Conservation (phyloP, 176 grass and related monocot species). For the Puya raimondii region DNA sequence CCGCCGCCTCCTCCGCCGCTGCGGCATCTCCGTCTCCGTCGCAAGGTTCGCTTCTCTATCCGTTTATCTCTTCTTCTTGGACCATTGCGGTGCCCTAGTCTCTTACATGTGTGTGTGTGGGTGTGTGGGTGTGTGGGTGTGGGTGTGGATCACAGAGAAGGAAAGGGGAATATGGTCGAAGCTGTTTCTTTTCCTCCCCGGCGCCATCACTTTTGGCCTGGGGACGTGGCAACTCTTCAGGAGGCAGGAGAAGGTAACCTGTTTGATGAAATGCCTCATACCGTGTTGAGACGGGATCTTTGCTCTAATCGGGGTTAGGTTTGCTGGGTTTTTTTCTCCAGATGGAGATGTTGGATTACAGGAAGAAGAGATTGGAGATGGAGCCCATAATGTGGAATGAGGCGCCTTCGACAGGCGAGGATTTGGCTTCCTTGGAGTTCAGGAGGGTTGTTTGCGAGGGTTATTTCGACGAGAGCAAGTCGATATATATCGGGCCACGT, state of each 20-base stretch:
- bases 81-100: not conserved
- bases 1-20: constrained; percentile 12
- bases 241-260: constrained; percentile 75
- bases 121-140: not conserved
- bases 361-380: constrained; percentile 68
- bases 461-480: constrained; percentile 58
- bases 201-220: constrained; percentile 88
- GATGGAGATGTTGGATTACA: constrained; percentile 96
- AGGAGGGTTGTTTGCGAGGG: constrained; percentile 69
- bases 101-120: not conserved
- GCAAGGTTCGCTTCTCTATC: constrained; percentile 2
- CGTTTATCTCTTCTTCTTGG: not conserved
- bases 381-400: constrained; percentile 62
- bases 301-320: constrained; percentile 4
- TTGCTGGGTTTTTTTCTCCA: constrained; percentile 23
- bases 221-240: constrained; percentile 95
- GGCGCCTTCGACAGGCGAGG: constrained; percentile 25
- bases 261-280: not conserved
- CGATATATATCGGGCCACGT: constrained; percentile 71
- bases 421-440: constrained; percentile 51
- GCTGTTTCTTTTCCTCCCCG: constrained; percentile 80
- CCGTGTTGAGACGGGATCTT: not conserved
- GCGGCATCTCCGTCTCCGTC: constrained; percentile 26
- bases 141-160: constrained; percentile 37
- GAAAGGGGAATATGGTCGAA: constrained; percentile 61